Conservation (phyloP, 116 monocot species). For the Iris pallida region DNA sequence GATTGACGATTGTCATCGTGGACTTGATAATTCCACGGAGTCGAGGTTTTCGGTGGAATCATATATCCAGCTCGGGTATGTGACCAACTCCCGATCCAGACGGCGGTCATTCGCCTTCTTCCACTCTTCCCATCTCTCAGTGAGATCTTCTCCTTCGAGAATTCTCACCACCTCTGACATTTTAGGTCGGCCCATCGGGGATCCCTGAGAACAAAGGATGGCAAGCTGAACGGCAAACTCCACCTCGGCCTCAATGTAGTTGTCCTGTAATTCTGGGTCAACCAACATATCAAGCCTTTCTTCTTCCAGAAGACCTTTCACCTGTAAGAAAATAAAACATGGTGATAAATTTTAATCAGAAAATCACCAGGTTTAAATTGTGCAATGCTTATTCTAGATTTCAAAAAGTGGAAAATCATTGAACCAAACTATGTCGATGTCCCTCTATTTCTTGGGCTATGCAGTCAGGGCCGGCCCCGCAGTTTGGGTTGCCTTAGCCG, state of each 20-base stretch:
- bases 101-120: constrained; percentile 31
- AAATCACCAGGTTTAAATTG: too few relatives aligned
- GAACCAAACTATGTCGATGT: too few relatives aligned
- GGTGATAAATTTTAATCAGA: too few relatives aligned
- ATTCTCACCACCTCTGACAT: constrained; percentile 52
- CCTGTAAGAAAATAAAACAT: background rate
- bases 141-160: constrained; percentile 50
- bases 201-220: constrained; percentile 28
- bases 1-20: constrained; percentile 1
- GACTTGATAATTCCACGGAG: constrained; percentile 19
- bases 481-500: too few relatives aligned
- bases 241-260: constrained; percentile 33
- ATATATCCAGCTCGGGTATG: too few relatives aligned
- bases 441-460: too few relatives aligned
- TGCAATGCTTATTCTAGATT: too few relatives aligned
- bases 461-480: too few relatives aligned
- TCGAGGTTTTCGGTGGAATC: constrained; percentile 19
- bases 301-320: constrained; percentile 31
- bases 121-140: constrained; percentile 54
- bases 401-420: too few relatives aligned
- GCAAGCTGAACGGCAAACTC: constrained; percentile 37
- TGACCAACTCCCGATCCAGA: background rate
- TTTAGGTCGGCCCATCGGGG: constrained; percentile 31
- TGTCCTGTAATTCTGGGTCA: constrained; percentile 31
- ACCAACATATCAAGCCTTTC: constrained; percentile 31